Base-by-base conservation (phyloP, 192 early-diverging fungal species). In the Coemansia sp. region DNA sequence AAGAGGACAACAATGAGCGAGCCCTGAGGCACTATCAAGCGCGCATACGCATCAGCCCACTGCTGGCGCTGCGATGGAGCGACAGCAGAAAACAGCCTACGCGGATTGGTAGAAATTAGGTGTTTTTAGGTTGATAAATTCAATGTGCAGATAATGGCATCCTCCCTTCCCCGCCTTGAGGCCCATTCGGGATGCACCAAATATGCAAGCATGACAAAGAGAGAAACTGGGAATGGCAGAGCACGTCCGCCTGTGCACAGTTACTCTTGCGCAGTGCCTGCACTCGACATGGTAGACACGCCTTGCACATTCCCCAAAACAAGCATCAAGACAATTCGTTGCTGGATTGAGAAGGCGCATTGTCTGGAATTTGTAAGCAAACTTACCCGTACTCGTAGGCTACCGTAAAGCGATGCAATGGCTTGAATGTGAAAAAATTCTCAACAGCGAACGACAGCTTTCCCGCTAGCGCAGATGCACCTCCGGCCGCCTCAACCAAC, bases 351-450 rank as follows among this genome's bases (percentile, higher is more conserved):
- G 26, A 31, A 53, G 16, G 23, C 51, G 51, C 51, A 53, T 53
- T 53, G 28, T 53, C 51, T 53, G 14, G 26, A 31, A 24, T 53
- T 53, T 28, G 51, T 53, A 53, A 53, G 51, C 51, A 31, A 31
- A 69, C 77, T 79, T 74, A 79, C 77, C 77, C 77, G 71, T 67
- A 73, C 53, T 79, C 77, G 36, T 74, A 79, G 33, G 77, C 77
- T 23, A 74, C 8, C 39, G 71, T 74, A 58, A 79, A 79, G 34
- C 77, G 71, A 40, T 65, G 23, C 35, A 50, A 14, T 14, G 77
- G 65, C 28, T 33, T 63, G 67, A 71, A 59, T 31, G 71, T 57
- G 35, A 79, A 45, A 43, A 79, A 68, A 33, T 79, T 72, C 37
- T 79, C 68, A 23, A 71, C 71, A 11, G 65, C 67, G 59, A 74